phyloP scores from a whole-genome alignment of 345 rosid species.

The Nasturtium officinale region DNA sequence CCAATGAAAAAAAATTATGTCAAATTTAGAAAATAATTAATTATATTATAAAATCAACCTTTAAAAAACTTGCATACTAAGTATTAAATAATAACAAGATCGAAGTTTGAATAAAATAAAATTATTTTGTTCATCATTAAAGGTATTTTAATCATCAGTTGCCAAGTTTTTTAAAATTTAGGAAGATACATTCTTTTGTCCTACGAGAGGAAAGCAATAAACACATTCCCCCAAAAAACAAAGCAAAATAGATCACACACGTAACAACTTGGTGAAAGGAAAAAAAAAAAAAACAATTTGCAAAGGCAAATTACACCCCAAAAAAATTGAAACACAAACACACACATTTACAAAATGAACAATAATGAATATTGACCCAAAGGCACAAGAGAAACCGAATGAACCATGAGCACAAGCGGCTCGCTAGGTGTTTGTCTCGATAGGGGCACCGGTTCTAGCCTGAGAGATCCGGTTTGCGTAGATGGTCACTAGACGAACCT shows the following conservation, averaged over 20 bases:
- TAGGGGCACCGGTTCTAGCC: conserved; percentile 82
- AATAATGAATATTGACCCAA: conserved; percentile 38
- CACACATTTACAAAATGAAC: conserved; percentile 43
- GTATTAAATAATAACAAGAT: neutral
- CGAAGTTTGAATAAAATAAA: neutral
- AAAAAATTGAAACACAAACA: conserved; percentile 6
- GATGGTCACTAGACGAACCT: conserved; percentile 86
- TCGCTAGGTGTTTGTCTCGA: conserved; percentile 45
- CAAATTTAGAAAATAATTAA: too few relatives aligned
- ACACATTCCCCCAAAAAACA: conserved; percentile 9
- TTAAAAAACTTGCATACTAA: too few relatives aligned
- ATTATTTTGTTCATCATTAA: neutral
- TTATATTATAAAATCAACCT: too few relatives aligned
- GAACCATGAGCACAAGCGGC: conserved; percentile 15
- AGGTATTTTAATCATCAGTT: neutral
- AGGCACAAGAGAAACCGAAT: conserved; percentile 20
- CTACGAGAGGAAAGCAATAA: conserved; percentile 11
- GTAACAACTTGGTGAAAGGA: neutral
- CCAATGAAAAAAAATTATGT: too few relatives aligned
- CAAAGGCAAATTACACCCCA: conserved; percentile 31
- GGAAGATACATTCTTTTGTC: neutral
- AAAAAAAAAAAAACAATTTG: conserved; percentile 21
- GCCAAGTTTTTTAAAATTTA: neutral
- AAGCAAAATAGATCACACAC: conserved; percentile 7
- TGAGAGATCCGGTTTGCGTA: conserved; percentile 97